Evolutionary conservation across 176 grass and related monocot genomes (phyloP).

Genomic region (Miscanthus lutarioriparius): DNA sequence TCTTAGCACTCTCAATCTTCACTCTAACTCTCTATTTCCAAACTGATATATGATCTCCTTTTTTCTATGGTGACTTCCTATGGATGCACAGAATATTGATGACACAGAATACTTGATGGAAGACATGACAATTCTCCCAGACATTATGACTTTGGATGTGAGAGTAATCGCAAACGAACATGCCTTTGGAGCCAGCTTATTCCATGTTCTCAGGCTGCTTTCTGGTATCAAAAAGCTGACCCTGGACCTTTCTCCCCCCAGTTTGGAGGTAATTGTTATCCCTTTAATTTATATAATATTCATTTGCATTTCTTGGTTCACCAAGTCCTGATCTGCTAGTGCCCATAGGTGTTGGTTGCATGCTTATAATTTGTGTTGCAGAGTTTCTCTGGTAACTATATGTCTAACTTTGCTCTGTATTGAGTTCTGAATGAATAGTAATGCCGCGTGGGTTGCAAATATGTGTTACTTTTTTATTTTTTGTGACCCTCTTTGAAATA

Average conservation of each 20-base stretch:
- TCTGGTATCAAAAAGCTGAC: not conserved
- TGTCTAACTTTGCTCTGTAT: not conserved
- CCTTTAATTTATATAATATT: not conserved
- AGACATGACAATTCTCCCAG: conserved; percentile 29
- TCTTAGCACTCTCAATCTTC: too few species aligned
- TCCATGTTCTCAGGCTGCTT: conserved; percentile 12
- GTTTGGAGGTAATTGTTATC: not conserved
- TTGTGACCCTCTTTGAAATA: too few species aligned
- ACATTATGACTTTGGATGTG: not conserved
- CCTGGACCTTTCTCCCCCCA: not conserved
- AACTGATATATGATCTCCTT: too few species aligned
- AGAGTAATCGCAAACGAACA: not conserved
- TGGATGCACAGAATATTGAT: conserved; percentile 9
- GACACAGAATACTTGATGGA: not conserved
- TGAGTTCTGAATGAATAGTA: too few species aligned
- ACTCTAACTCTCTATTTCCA: too few species aligned
- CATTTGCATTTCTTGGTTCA: not conserved
- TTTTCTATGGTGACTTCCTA: not conserved
- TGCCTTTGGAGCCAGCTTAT: not conserved
- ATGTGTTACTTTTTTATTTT: too few species aligned
- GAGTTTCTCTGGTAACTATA: not conserved
- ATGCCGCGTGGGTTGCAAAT: too few species aligned
- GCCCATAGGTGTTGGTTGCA: not conserved
- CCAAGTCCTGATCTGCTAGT: not conserved
- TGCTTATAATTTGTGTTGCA: not conserved